Conservation (phyloP, 495 filamentous ascomycete species). For the Tuber borchii region DNA sequence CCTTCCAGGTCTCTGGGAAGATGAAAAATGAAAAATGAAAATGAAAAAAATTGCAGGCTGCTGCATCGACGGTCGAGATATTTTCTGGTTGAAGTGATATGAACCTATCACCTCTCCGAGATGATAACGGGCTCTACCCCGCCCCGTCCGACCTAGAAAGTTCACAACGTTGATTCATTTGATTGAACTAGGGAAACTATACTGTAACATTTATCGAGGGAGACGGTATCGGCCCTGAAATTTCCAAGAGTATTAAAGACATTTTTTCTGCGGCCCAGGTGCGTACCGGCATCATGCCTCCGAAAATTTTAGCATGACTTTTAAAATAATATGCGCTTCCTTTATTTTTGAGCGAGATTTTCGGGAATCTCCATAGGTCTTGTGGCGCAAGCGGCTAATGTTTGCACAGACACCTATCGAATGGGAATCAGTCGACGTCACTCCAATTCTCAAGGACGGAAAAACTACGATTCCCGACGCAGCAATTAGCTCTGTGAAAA, state of each 20-base stretch:
- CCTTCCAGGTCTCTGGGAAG: slow-evolving; percentile 23
- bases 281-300: slow-evolving; percentile 37
- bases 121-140: neutral
- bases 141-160: neutral
- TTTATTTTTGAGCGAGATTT: slow-evolving; percentile 29
- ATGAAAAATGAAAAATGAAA: neutral
- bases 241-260: slow-evolving; percentile 92
- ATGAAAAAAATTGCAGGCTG: neutral
- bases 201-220: slow-evolving; percentile 95
- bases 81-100: neutral
- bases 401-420: slow-evolving; percentile 69
- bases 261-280: slow-evolving; percentile 95
- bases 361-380: slow-evolving; percentile 4
- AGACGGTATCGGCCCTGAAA: slow-evolving; percentile 97
- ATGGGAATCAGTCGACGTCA: slow-evolving; percentile 96
- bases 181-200: slow-evolving; percentile 67
- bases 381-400: slow-evolving; percentile 18
- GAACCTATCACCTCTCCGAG: neutral
- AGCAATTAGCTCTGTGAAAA: slow-evolving; percentile 81
- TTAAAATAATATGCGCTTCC: slow-evolving; percentile 8
- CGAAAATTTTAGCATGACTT: neutral
- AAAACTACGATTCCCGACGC: slow-evolving; percentile 84
- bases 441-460: slow-evolving; percentile 82
- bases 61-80: neutral
- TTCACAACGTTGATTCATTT: slow-evolving; percentile 24